phyloP scores from a whole-genome alignment of 768 basidiomycete genomes.

The Dioszegia crocea region DNA sequence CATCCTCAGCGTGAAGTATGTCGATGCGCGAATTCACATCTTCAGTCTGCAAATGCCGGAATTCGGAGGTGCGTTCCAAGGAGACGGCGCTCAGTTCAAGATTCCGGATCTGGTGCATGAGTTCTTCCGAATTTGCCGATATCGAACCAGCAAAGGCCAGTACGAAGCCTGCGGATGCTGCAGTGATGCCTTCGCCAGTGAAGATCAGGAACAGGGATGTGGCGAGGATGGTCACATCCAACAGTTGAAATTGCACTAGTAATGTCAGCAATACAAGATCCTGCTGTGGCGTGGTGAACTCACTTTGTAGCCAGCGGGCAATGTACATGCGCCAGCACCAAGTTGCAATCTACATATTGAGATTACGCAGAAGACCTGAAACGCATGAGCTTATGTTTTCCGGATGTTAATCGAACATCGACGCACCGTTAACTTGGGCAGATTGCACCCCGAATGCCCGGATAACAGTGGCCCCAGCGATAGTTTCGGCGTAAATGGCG shows the following conservation, averaged over 20 bases:
- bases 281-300: background rate
- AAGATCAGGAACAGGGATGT: conserved; percentile 19
- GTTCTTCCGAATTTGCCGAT: conserved; percentile 13
- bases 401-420: too few relatives aligned
- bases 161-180: conserved; percentile 30
- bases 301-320: background rate
- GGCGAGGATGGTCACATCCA: conserved; percentile 21
- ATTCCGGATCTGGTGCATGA: conserved; percentile 17
- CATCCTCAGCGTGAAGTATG: too few relatives aligned
- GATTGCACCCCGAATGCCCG: conserved; percentile 34
- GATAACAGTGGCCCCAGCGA: conserved; percentile 36
- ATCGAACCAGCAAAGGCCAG: conserved; percentile 28
- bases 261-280: background rate
- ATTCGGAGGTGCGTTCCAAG: conserved; percentile 37
- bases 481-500: conserved; percentile 33
- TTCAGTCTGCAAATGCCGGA: conserved; percentile 36
- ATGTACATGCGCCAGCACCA: conserved; percentile 3
- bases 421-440: conserved; percentile 14
- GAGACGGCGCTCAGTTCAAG: conserved; percentile 27
- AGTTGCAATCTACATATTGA: background rate
- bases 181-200: conserved; percentile 13
- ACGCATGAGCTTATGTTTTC: background rate
- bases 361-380: background rate
- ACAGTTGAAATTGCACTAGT: conserved; percentile 15
- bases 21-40: conserved; percentile 16